Percentiles rank a stretch among this genome's conserved stretches.
These are phyloP conservation scores for Nidularia pulvinata DNA, from an alignment of 768 basidiomycete genomes.

Conservation along the genomic window DNA sequence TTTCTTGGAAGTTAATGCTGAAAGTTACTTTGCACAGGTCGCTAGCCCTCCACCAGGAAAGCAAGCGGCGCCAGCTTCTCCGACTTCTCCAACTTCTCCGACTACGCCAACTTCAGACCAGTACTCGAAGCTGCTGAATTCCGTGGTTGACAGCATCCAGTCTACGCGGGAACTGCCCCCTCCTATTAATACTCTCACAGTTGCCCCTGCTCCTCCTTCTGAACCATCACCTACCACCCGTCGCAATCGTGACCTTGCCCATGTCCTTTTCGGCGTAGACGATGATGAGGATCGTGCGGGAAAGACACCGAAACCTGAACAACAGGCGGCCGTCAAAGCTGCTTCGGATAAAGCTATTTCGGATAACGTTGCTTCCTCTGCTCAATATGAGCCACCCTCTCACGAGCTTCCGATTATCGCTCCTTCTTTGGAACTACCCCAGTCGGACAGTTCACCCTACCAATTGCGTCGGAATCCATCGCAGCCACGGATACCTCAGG, in stretches of 20 bases:
- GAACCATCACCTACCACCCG: slow-evolving; percentile 52
- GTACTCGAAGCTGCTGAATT: slow-evolving; percentile 60
- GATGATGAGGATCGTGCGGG: slow-evolving; percentile 25
- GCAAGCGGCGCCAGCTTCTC: slow-evolving; percentile 32
- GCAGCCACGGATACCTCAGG: slow-evolving; percentile 37
- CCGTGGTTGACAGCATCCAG: slow-evolving; percentile 55
- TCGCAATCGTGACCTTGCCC: slow-evolving; percentile 74
- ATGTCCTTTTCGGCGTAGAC: slow-evolving; percentile 67
- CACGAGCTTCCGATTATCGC: slow-evolving; percentile 17
- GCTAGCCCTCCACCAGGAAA: slow-evolving; percentile 57
- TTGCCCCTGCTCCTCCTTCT: slow-evolving; percentile 18
- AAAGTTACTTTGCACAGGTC: slow-evolving; percentile 34
- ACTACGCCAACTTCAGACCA: slow-evolving; percentile 41
- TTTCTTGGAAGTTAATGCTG: slow-evolving; percentile 4
- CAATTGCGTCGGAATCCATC: slow-evolving; percentile 39
- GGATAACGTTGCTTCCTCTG: background rate
- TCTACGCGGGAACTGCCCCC: slow-evolving; percentile 20
- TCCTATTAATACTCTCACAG: slow-evolving; percentile 14
- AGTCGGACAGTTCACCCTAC: too few relatives aligned
- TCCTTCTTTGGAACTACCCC: slow-evolving; percentile 18
- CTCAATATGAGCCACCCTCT: slow-evolving; percentile 5
- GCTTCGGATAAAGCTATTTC: background rate
- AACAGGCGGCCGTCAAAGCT: background rate
- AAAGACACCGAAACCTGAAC: slow-evolving; percentile 11
- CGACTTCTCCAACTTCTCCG: slow-evolving; percentile 25